These are phyloP conservation scores for Thelephora ganbajun DNA, from an alignment of 768 basidiomycete genomes.

Conservation along the genomic window DNA sequence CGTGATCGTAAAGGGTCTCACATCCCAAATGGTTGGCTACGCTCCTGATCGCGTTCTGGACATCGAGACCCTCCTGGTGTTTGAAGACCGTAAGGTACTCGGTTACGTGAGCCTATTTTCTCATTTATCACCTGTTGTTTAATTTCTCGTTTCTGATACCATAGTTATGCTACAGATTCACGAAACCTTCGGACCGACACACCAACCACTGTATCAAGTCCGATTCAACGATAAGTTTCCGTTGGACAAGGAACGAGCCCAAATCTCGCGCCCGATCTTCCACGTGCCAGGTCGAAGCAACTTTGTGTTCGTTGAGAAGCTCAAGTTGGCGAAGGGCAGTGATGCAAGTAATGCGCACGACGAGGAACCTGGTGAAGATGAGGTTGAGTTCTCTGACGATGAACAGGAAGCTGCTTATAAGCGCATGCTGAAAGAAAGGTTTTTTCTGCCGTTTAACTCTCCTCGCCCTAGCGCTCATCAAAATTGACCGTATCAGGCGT, in stretches of 20 bases:
- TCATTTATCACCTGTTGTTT: not conserved
- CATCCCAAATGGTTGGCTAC: constrained; percentile 26
- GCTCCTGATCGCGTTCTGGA: constrained; percentile 61
- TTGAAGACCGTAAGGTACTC: constrained; percentile 78
- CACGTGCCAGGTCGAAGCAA: constrained; percentile 70
- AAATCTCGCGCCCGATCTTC: constrained; percentile 52
- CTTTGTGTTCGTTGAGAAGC: constrained; percentile 69
- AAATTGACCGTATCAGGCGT: not conserved
- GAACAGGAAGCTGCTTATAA: constrained; percentile 75
- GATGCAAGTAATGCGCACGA: constrained; percentile 93
- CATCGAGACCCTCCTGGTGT: constrained; percentile 81
- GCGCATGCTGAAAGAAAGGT: constrained; percentile 47
- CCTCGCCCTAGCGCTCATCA: not conserved
- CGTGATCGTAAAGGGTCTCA: constrained; percentile 57
- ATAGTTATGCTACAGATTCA: constrained; percentile 42
- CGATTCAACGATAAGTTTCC: constrained; percentile 60
- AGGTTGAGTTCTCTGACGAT: constrained; percentile 91
- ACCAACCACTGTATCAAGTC: constrained; percentile 81
- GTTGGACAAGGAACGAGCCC: constrained; percentile 40
- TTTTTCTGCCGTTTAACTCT: constrained; percentile 3
- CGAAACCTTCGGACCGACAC: constrained; percentile 93
- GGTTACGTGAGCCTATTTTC: constrained; percentile 60
- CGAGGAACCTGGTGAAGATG: constrained; percentile 84
- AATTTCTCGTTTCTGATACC: constrained; percentile 5
- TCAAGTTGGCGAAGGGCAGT: constrained; percentile 66